Percentiles rank a stretch among this genome's conserved stretches.
Evolutionary conservation across 352 stramenopile species (phyloP).

Genomic region (Pythium aristosporum): DNA sequence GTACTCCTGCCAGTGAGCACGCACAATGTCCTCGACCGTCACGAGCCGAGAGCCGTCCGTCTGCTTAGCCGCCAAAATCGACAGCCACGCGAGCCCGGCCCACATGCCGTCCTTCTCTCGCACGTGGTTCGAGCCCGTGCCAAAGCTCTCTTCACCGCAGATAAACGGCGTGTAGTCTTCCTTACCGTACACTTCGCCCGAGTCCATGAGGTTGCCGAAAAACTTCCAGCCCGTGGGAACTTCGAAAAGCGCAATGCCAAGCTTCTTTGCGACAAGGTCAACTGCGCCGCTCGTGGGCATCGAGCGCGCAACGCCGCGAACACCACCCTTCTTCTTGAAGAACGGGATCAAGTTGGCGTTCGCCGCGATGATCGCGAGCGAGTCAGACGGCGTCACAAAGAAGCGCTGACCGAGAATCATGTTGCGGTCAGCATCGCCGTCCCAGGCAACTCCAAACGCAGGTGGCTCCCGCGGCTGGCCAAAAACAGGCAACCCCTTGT

Average conservation of each 20-base stretch:
- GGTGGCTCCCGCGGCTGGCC: slow-evolving; percentile 75
- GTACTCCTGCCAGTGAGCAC: slow-evolving; percentile 96
- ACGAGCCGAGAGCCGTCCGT: slow-evolving; percentile 89
- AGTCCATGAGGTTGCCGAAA: slow-evolving; percentile 99
- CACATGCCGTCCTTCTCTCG: slow-evolving; percentile 99
- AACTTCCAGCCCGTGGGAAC: slow-evolving; percentile 99
- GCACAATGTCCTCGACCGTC: slow-evolving; percentile 95
- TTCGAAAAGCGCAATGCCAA: slow-evolving; percentile 95
- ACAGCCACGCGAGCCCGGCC: slow-evolving; percentile 98
- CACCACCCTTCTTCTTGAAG: slow-evolving; percentile 90
- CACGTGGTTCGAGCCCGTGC: slow-evolving; percentile 98
- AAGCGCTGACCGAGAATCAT: slow-evolving; percentile 98
- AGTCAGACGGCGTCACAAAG: slow-evolving; percentile 99
- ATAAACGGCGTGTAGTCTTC: slow-evolving; percentile 99
- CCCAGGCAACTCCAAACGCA: slow-evolving; percentile 95
- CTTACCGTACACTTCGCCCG: slow-evolving; percentile 93
- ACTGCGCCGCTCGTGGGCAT: slow-evolving; percentile 98
- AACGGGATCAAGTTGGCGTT: slow-evolving; percentile 97
- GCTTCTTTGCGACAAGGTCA: slow-evolving; percentile 95
- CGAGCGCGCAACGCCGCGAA: slow-evolving; percentile 95
- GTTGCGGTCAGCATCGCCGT: slow-evolving; percentile 99
- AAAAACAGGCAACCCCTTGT: slow-evolving; percentile 68
- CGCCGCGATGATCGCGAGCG: slow-evolving; percentile 97
- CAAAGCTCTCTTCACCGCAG: slow-evolving; percentile 98
- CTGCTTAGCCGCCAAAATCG: slow-evolving; percentile 94